Evolutionary conservation across 495 filamentous ascomycete species (phyloP).

Genomic region (Trichocladium antarcticum): DNA sequence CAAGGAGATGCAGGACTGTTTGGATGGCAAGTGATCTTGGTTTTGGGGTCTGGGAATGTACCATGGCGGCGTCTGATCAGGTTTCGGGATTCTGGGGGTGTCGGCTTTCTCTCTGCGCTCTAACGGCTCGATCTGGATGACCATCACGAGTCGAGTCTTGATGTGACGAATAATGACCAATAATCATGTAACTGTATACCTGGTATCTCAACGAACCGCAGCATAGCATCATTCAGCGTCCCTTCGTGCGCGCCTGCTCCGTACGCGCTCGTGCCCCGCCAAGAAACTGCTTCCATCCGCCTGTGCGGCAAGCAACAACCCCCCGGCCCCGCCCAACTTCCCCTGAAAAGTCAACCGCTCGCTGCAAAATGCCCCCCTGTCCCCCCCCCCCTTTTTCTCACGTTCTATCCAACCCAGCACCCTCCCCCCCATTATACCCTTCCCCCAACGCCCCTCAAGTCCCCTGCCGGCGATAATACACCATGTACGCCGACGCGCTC

Average conservation of each 20-base stretch:
- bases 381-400: neutral
- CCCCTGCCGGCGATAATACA: constrained; percentile 20
- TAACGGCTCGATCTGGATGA: neutral
- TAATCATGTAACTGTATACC: neutral
- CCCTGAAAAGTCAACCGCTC: too few species aligned
- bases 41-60: too few species aligned
- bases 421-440: neutral
- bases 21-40: constrained; percentile 14
- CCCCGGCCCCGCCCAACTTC: too few species aligned
- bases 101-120: neutral
- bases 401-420: neutral
- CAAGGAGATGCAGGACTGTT: constrained; percentile 43
- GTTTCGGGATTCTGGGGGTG: too few species aligned
- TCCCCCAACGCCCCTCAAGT: neutral
- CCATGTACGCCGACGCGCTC: constrained; percentile 21
- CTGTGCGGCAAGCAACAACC: too few species aligned
- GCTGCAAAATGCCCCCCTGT: neutral
- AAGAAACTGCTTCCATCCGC: too few species aligned
- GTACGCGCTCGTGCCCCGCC: too few species aligned
- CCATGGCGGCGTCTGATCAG: too few species aligned
- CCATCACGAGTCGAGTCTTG: neutral
- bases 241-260: neutral
- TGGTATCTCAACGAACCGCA: neutral
- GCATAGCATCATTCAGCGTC: neutral
- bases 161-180: neutral